phyloP scores from a whole-genome alignment of 2,329 filamentous ascomycete genomes.

The Rugonectria rugulosa region DNA sequence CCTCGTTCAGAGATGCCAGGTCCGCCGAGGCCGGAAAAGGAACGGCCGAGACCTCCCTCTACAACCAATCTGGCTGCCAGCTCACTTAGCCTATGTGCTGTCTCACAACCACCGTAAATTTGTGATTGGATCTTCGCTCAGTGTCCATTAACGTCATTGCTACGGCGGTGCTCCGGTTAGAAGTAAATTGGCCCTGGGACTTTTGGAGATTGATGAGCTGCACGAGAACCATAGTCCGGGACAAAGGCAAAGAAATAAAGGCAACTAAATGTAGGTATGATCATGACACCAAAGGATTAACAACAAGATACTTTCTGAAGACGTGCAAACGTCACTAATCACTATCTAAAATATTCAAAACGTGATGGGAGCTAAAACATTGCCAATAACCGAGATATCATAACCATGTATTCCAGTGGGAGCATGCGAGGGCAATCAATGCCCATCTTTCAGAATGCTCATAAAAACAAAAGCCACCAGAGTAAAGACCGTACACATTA shows the following conservation, averaged over 20 bases:
- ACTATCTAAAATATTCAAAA: slow-evolving; percentile 26
- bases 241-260: too few species aligned
- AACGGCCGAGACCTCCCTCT: slow-evolving; percentile 10
- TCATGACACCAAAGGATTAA: too few species aligned
- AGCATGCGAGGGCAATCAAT: slow-evolving; percentile 23
- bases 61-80: neutral
- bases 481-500: slow-evolving; percentile 35
- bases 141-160: too few species aligned
- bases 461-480: slow-evolving; percentile 25
- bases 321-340: slow-evolving; percentile 22
- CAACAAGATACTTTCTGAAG: slow-evolving; percentile 8
- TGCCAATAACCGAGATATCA: slow-evolving; percentile 13
- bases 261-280: too few species aligned
- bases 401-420: slow-evolving; percentile 32
- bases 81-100: neutral
- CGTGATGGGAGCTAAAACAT: slow-evolving; percentile 5
- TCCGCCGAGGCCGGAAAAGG: slow-evolving; percentile 18
- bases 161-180: neutral
- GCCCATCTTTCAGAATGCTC: slow-evolving; percentile 22
- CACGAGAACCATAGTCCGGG: neutral
- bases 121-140: slow-evolving; percentile 9
- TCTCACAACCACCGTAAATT: slow-evolving; percentile 6
- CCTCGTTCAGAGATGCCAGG: slow-evolving; percentile 9
- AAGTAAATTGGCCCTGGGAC: neutral
- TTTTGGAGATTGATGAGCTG: neutral